These are phyloP conservation scores for Albophoma yamanashiensis DNA, from an alignment of 2,329 filamentous ascomycete species.

Conservation along the genomic window DNA sequence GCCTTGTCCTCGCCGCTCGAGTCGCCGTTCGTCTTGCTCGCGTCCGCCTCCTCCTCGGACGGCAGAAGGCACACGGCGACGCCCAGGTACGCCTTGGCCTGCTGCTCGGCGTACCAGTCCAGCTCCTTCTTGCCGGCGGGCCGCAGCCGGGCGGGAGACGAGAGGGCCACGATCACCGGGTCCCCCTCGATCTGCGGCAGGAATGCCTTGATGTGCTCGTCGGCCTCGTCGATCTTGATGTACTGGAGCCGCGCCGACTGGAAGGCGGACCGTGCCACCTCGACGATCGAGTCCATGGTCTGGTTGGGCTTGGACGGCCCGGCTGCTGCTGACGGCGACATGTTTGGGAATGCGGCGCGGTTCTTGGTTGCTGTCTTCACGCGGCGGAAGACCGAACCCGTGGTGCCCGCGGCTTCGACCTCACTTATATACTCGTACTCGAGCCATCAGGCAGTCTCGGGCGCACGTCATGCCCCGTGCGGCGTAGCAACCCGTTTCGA, in stretches of 20 bases:
- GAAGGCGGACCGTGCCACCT: slow-evolving; percentile 1
- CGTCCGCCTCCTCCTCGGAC: background rate
- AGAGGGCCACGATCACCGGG: slow-evolving; percentile 5
- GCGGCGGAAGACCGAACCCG: background rate
- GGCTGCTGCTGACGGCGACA: background rate
- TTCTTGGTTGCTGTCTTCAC: background rate
- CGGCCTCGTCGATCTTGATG: slow-evolving; percentile 7
- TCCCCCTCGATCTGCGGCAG: slow-evolving; percentile 6
- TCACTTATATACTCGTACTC: background rate
- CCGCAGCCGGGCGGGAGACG: slow-evolving; percentile 2
- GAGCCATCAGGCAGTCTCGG: background rate
- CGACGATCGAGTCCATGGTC: background rate
- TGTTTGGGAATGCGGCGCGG: background rate
- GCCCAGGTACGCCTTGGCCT: slow-evolving; percentile 8
- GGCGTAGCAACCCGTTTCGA: background rate
- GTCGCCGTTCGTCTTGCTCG: background rate
- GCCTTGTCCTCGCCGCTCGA: background rate
- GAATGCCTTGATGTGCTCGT: slow-evolving; percentile 6
- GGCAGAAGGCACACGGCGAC: slow-evolving; percentile 10
- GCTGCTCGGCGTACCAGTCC: slow-evolving; percentile 3
- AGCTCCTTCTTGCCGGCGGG: slow-evolving; percentile 7
- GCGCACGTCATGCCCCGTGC: too few relatives aligned
- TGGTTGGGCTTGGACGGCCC: background rate
- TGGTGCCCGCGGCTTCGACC: background rate
- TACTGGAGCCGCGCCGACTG: slow-evolving; percentile 8